These are phyloP conservation scores for Saxispiralis lemnorum DNA, from an alignment of 495 filamentous ascomycete genomes.

Conservation along the genomic window DNA sequence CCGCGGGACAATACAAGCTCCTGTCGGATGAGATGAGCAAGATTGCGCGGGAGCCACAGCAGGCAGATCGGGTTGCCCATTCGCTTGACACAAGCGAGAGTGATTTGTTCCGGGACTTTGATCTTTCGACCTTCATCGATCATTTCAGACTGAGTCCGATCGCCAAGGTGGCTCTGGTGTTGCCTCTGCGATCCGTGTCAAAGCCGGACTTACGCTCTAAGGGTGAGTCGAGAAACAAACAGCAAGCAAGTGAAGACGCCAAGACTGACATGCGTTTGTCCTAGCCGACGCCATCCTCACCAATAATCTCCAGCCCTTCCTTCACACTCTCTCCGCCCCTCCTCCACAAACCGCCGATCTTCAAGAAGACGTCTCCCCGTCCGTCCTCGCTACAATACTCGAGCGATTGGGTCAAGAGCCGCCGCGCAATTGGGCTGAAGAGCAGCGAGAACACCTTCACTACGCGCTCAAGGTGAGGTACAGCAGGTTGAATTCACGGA, in stretches of 20 bases:
- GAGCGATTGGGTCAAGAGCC: constrained; percentile 69
- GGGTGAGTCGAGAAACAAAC: constrained; percentile 36
- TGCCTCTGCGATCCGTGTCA: constrained; percentile 66
- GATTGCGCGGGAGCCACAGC: constrained; percentile 56
- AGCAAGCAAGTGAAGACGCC: constrained; percentile 4
- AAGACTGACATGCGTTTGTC: not conserved
- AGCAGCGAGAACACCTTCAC: constrained; percentile 47
- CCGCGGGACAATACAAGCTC: constrained; percentile 61
- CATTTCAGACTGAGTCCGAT: constrained; percentile 83
- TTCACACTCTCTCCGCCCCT: constrained; percentile 47
- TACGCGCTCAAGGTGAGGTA: constrained; percentile 54
- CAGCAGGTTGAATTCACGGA: constrained; percentile 36
- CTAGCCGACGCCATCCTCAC: constrained; percentile 69
- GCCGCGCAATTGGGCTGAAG: constrained; percentile 62
- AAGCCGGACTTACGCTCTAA: constrained; percentile 72
- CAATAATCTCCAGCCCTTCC: constrained; percentile 54
- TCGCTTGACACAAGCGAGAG: constrained; percentile 73
- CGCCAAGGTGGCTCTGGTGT: constrained; percentile 69
- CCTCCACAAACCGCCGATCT: constrained; percentile 25
- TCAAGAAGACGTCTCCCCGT: constrained; percentile 44
- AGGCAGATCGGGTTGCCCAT: constrained; percentile 79
- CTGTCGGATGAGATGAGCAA: constrained; percentile 74
- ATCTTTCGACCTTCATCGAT: constrained; percentile 77
- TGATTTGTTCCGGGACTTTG: constrained; percentile 85
- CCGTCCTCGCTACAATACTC: constrained; percentile 57